phyloP scores from a whole-genome alignment of 1,284 basidiomycete species.

The Neolentinus lepideus region DNA sequence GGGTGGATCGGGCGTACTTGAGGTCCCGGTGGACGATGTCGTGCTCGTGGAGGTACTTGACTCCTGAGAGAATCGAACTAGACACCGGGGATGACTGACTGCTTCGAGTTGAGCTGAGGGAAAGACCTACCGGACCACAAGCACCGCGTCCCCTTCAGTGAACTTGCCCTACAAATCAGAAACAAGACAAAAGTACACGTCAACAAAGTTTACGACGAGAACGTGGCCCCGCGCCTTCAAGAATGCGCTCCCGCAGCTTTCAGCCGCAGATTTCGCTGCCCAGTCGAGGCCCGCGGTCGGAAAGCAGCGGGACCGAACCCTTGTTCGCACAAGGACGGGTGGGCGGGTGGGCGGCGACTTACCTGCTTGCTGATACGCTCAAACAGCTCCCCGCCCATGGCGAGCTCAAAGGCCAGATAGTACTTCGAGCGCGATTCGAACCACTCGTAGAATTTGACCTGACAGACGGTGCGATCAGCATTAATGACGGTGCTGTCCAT shows the following conservation, averaged over 20 bases:
- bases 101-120: neutral
- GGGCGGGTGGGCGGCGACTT: neutral
- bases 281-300: too few relatives aligned
- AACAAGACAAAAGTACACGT: neutral
- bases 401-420: slow-evolving; percentile 89
- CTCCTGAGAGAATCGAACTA: slow-evolving; percentile 73
- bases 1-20: slow-evolving; percentile 43
- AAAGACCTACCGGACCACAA: slow-evolving; percentile 53
- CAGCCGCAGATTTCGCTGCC: too few relatives aligned
- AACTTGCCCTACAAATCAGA: slow-evolving; percentile 62
- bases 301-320: too few relatives aligned
- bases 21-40: slow-evolving; percentile 91
- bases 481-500: too few relatives aligned
- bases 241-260: too few relatives aligned
- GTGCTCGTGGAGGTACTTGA: slow-evolving; percentile 79
- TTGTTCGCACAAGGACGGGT: too few relatives aligned
- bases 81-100: neutral
- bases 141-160: slow-evolving; percentile 81
- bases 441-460: slow-evolving; percentile 91
- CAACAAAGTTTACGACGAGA: too few relatives aligned
- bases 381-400: slow-evolving; percentile 86
- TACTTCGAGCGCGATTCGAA: slow-evolving; percentile 90
- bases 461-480: slow-evolving; percentile 4
- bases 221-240: too few relatives aligned
- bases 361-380: slow-evolving; percentile 66